These are phyloP conservation scores for Epichloe glyceriae DNA, from an alignment of 2,329 filamentous ascomycete genomes.

Conservation along the genomic window DNA sequence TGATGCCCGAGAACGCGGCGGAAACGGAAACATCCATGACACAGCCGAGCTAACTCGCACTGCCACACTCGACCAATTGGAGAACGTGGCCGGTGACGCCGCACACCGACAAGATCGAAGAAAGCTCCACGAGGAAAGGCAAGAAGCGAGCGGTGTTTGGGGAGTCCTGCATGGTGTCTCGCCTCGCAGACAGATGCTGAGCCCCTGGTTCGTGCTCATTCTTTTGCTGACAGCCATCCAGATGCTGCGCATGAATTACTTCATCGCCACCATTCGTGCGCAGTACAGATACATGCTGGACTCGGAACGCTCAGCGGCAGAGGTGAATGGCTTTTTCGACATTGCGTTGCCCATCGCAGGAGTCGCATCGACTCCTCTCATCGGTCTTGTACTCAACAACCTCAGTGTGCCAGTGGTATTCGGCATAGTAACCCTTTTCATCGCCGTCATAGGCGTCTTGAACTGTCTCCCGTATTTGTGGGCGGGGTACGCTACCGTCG, in stretches of 20 bases:
- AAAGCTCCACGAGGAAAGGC: conserved; percentile 31
- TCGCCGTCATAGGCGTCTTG: conserved; percentile 45
- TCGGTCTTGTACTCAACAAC: conserved; percentile 55
- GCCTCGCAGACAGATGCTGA: conserved; percentile 47
- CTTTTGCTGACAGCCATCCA: conserved; percentile 48
- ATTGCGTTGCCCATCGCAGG: conserved; percentile 52
- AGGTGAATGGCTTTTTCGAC: conserved; percentile 31
- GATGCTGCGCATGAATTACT: conserved; percentile 6
- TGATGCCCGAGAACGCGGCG: neutral
- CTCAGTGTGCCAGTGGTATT: conserved; percentile 49
- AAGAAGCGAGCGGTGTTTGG: conserved; percentile 49
- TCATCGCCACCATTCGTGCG: conserved; percentile 52
- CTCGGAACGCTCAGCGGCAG: conserved; percentile 26
- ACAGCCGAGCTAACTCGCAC: neutral
- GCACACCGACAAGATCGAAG: neutral
- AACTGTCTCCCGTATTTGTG: conserved; percentile 50
- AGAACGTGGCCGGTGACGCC: neutral
- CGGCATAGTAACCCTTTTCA: conserved; percentile 41
- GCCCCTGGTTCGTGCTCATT: conserved; percentile 56
- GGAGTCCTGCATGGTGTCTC: conserved; percentile 53
- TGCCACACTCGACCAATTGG: neutral
- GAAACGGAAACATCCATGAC: neutral
- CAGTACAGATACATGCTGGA: conserved; percentile 58
- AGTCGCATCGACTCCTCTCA: conserved; percentile 56
- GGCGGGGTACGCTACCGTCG: conserved; percentile 53